Conservation (phyloP, 2,329 filamentous ascomycete species). For the Aspergillus alliaceus region DNA sequence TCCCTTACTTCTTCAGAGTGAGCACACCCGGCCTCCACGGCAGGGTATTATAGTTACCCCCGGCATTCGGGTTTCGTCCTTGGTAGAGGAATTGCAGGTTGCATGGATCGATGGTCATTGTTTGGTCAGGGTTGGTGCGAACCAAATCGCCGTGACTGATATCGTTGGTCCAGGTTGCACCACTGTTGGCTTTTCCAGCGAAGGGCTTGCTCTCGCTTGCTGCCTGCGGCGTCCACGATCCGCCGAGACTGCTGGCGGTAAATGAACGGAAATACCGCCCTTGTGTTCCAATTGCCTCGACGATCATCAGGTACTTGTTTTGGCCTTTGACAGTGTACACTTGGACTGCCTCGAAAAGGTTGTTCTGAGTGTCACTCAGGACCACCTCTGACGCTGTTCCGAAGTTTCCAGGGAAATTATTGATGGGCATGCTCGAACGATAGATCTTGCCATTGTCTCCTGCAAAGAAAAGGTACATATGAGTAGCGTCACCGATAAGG, state of each 20-base stretch:
- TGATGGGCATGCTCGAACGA: background rate
- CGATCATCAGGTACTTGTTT: conserved; percentile 2
- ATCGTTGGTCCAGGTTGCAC: background rate
- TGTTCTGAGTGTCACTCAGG: background rate
- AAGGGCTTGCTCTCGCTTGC: conserved; percentile 1
- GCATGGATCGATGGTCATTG: conserved; percentile 3
- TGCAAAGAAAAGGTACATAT: conserved; percentile 4
- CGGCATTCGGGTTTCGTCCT: background rate
- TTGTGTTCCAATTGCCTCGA: conserved; percentile 3
- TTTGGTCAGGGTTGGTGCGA: conserved; percentile 1
- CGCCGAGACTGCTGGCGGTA: background rate
- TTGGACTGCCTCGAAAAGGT: conserved; percentile 1
- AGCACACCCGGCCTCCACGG: conserved; percentile 5
- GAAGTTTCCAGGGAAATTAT: background rate
- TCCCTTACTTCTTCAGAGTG: too few species aligned
- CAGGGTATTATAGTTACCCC: background rate
- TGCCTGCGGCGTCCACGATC: background rate
- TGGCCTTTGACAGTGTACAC: background rate
- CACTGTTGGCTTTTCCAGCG: background rate
- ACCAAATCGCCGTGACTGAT: conserved; percentile 9
- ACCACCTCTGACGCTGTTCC: too few species aligned
- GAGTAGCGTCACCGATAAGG: too few species aligned
- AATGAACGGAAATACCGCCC: conserved; percentile 6
- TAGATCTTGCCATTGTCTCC: conserved; percentile 6
- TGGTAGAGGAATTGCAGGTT: conserved; percentile 5